These are phyloP conservation scores for Euryodendron excelsum DNA, from an alignment of 148 eudicot genomes.

Conservation along the genomic window DNA sequence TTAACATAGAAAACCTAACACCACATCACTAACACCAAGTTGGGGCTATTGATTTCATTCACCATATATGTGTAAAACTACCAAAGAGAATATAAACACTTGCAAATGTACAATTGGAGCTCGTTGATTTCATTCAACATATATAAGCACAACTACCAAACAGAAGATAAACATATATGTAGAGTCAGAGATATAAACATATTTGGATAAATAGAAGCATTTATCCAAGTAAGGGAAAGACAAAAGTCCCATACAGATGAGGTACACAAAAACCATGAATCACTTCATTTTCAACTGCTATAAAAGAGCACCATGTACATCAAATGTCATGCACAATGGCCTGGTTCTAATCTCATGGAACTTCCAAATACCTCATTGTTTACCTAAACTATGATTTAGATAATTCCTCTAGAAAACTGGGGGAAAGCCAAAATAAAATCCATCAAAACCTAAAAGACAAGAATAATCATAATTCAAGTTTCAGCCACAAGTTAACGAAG, in stretches of 20 bases:
- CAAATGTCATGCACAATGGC: slow-evolving; percentile 3
- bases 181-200: background rate
- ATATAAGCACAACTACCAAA: background rate
- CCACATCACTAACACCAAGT: background rate
- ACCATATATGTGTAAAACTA: background rate
- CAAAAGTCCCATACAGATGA: background rate
- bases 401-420: background rate
- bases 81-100: background rate
- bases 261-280: background rate
- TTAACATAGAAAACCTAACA: background rate
- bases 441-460: background rate
- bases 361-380: background rate
- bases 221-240: background rate
- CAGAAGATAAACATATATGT: background rate
- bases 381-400: background rate
- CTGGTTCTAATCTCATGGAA: slow-evolving; percentile 8
- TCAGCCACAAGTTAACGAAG: background rate
- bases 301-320: background rate
- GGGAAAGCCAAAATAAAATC: background rate
- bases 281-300: background rate
- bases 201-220: background rate
- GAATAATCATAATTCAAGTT: background rate
- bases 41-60: background rate
- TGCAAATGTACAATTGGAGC: background rate
- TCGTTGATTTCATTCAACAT: background rate